A percentile compares a stretch with the other conserved stretches of the same genome.
Conservation (phyloP, 2,329 filamentous ascomycete species). For the Colletotrichum liaoningense region DNA sequence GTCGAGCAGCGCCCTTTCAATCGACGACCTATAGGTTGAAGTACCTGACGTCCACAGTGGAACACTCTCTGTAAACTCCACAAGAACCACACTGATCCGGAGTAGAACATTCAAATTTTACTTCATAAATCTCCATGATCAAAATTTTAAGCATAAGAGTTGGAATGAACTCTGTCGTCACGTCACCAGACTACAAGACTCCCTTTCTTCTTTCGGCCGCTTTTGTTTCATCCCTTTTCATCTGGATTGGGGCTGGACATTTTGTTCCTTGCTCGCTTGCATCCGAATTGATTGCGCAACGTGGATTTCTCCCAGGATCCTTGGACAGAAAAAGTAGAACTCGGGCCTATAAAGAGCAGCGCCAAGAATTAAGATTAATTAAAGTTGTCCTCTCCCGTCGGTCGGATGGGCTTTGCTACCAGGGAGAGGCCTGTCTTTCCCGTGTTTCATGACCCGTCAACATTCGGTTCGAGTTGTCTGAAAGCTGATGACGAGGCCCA, state of each 20-base stretch:
- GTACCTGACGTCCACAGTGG: too few species aligned
- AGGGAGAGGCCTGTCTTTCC: conserved; percentile 14
- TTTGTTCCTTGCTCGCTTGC: conserved; percentile 16
- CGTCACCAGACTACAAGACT: background rate
- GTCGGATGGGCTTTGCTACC: background rate
- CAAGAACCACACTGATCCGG: background rate
- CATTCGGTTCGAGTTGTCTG: background rate
- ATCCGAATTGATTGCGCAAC: conserved; percentile 27
- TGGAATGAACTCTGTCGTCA: conserved; percentile 6
- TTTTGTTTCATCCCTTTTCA: conserved; percentile 27
- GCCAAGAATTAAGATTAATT: conserved; percentile 17
- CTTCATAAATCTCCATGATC: background rate
- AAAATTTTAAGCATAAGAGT: conserved; percentile 23
- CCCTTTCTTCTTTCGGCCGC: conserved; percentile 9
- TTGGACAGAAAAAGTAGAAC: background rate
- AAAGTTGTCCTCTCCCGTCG: conserved; percentile 21
- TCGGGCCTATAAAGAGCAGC: background rate
- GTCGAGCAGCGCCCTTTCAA: too few species aligned
- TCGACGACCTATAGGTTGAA: too few species aligned
- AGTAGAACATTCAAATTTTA: conserved; percentile 1
- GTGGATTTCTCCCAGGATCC: conserved; percentile 10
- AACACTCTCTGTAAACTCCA: too few species aligned
- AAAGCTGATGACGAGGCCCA: conserved; percentile 1
- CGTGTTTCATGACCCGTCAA: conserved; percentile 17
- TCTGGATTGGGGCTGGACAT: background rate